Evolutionary conservation across 1,284 basidiomycete species (phyloP).

Genomic region (Xerocomus amazonicus): DNA sequence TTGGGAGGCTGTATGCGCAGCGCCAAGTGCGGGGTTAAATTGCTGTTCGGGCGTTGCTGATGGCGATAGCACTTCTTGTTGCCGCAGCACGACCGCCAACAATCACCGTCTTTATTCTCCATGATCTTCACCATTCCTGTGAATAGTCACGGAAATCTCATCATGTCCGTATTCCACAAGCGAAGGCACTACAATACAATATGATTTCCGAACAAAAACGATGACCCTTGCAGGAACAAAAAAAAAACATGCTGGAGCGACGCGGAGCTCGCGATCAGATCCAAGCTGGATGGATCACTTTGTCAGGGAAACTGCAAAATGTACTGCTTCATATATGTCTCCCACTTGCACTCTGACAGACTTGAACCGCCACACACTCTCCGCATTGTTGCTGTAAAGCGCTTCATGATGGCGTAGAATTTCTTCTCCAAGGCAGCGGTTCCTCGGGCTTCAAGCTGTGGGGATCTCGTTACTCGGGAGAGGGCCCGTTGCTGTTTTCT

Average conservation of each 20-base stretch:
- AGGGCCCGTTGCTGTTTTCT: constrained; percentile 7
- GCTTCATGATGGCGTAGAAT: constrained; percentile 36
- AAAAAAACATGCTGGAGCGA: constrained; percentile 5
- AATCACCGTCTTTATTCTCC: constrained; percentile 11
- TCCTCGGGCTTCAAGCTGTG: constrained; percentile 13
- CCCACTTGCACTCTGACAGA: constrained; percentile 57
- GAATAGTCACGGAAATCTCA: constrained; percentile 5
- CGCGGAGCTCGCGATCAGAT: constrained; percentile 3
- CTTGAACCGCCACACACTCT: constrained; percentile 48
- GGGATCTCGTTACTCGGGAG: constrained; percentile 12
- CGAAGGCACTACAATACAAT: constrained; percentile 4
- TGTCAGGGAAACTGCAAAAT: constrained; percentile 61
- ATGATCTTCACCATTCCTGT: not conserved
- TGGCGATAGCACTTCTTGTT: constrained; percentile 10
- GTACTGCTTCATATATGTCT: constrained; percentile 53
- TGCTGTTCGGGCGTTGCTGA: constrained; percentile 6
- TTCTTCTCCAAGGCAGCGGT: constrained; percentile 15
- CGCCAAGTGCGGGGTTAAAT: constrained; percentile 1
- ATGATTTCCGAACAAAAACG: constrained; percentile 23
- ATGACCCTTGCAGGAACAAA: constrained; percentile 7
- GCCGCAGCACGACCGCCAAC: constrained; percentile 3
- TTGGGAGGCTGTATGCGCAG: not conserved
- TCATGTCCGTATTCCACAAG: not conserved
- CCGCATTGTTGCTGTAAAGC: constrained; percentile 35
- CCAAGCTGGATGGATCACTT: not conserved